These are phyloP conservation scores for Spergularia marina DNA, from an alignment of 148 eudicot genomes.

Conservation along the genomic window DNA sequence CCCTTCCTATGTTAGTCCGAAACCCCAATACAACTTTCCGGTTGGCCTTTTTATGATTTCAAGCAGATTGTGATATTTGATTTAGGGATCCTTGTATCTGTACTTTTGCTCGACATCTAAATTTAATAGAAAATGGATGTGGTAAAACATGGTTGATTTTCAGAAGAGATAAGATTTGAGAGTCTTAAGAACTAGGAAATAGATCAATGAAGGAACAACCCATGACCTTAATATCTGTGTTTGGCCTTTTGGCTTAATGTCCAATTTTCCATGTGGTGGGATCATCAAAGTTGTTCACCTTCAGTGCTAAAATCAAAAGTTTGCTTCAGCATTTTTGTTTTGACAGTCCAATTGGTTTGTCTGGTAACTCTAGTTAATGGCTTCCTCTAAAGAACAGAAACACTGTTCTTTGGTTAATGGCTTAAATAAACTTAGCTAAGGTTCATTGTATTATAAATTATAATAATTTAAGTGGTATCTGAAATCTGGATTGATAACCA, in stretches of 20 bases:
- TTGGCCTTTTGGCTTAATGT: background rate
- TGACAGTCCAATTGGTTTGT: background rate
- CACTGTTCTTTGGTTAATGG: background rate
- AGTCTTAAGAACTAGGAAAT: background rate
- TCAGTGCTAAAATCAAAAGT: background rate
- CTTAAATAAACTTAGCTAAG: background rate
- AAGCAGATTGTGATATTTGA: background rate
- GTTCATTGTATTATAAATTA: background rate
- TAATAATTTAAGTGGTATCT: conserved; percentile 13
- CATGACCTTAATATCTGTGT: background rate
- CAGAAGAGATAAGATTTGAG: background rate
- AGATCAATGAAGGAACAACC: background rate
- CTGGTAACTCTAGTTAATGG: background rate
- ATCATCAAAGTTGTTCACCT: background rate
- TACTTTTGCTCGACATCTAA: background rate
- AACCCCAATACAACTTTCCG: background rate
- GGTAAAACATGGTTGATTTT: background rate
- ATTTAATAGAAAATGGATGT: background rate
- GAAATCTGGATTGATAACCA: background rate
- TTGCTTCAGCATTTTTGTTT: conserved; percentile 1
- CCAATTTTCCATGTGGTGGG: background rate
- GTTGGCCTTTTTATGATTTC: background rate
- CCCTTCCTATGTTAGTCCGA: background rate
- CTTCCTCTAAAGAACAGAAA: background rate
- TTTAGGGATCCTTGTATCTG: background rate